phyloP scores from a whole-genome alignment of 345 rosid species.

The Eucalyptus paniculata region DNA sequence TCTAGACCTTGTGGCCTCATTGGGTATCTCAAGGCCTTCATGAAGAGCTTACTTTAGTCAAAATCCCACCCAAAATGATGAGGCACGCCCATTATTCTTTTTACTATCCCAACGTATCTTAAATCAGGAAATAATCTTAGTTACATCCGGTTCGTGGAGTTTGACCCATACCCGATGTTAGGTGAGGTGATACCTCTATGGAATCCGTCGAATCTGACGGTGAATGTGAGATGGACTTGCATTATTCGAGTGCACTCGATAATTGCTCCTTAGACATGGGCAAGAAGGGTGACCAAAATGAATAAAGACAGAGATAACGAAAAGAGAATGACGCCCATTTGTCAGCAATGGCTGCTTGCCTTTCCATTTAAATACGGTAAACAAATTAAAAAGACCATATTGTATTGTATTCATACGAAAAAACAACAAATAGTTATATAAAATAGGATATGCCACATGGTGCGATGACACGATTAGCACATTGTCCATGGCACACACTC shows the following conservation, averaged over 20 bases:
- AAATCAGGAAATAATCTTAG: background rate
- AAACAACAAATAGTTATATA: too few relatives aligned
- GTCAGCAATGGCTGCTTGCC: background rate
- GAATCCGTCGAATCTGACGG: background rate
- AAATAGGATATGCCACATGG: too few relatives aligned
- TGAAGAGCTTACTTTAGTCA: too few relatives aligned
- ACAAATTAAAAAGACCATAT: background rate
- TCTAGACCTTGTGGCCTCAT: too few relatives aligned
- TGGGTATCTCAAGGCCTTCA: fast-evolving
- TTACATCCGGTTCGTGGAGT: background rate
- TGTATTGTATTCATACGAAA: too few relatives aligned
- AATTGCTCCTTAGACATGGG: background rate
- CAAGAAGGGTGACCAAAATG: background rate
- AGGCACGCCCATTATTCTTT: background rate
- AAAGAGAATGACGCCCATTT: background rate
- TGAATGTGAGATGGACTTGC: background rate
- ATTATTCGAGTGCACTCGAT: background rate
- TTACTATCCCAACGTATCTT: background rate
- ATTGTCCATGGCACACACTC: fast-evolving
- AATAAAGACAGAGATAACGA: background rate
- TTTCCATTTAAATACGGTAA: background rate
- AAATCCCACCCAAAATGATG: background rate
- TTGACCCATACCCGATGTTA: background rate
- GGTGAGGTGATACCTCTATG: background rate
- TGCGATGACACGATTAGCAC: too few relatives aligned